Evolutionary conservation across 257 asterid species (phyloP).

Genomic region (Schizonepeta tenuifolia): DNA sequence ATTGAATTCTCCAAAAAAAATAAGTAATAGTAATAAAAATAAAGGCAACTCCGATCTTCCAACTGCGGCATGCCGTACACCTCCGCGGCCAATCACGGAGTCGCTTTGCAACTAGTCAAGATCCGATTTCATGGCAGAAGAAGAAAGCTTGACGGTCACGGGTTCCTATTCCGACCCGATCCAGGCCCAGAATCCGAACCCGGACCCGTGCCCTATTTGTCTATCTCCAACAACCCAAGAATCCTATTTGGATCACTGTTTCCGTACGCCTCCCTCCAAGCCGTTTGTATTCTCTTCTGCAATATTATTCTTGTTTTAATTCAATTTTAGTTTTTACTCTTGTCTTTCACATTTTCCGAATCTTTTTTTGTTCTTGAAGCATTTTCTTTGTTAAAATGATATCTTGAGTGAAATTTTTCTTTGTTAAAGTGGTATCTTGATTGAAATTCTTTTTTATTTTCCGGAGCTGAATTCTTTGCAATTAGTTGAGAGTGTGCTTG

Average conservation of each 20-base stretch:
- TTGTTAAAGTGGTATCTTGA: not conserved
- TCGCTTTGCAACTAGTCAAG: too few species aligned
- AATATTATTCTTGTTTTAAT: not conserved
- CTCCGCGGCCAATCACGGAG: too few species aligned
- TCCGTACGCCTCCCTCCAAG: constrained; percentile 54
- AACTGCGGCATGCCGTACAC: too few species aligned
- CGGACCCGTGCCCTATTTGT: constrained; percentile 66
- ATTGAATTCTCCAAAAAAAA: too few species aligned
- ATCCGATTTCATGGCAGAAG: constrained; percentile 30
- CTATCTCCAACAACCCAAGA: constrained; percentile 50
- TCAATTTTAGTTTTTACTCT: not conserved
- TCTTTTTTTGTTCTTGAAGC: not conserved
- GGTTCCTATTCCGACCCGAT: constrained; percentile 42
- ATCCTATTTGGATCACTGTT: constrained; percentile 74
- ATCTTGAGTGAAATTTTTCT: not conserved
- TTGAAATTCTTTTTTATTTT: not conserved
- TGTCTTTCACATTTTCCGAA: not conserved
- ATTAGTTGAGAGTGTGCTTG: constrained; percentile 14
- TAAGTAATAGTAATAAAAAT: too few species aligned
- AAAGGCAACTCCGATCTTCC: too few species aligned
- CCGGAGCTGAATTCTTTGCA: not conserved
- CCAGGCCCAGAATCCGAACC: constrained; percentile 26
- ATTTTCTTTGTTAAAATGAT: not conserved
- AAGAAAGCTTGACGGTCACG: constrained; percentile 34
- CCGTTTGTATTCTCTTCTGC: too few species aligned